Base-by-base conservation (phyloP, 1,139 yeast species). In the Suhomyces bribrorum region DNA sequence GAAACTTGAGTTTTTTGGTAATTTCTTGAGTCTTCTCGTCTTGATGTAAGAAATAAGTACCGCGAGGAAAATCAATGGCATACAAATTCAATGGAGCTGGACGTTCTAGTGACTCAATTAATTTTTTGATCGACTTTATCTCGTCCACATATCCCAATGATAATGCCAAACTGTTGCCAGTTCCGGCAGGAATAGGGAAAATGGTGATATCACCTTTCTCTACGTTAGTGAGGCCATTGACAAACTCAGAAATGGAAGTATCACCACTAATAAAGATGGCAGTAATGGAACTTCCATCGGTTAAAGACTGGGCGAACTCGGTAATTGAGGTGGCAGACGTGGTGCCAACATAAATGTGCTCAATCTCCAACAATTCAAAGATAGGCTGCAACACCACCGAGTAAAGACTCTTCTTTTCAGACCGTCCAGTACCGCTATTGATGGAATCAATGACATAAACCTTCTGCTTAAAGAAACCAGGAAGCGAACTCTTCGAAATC, bases 261-360 rank as follows among this genome's bases (percentile, higher is more conserved):
- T 89, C 97, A 1, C 97, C 97, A 34, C 95, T 85, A 15, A 89
- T 61, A 29, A 89, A 64, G 1, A 87, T 57, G 3, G 86, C 66
- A 0, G 85, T 75, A 4, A 41, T 31, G 0, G 30, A n/a, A 5
- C 25, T 20, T 9, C 28, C 17, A 4, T n/a, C 29, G 5, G 16
- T 8, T 15, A 74, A 48, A 1, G 49, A 18, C 7, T 38, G 31
- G 0, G 78, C 79, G 45, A 66, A 59, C 12, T 65, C 56, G 1
- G 45, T 37, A 5, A 78, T 65, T 2, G 73, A 53, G 7, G 54
- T 44, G 2, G 56, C 46, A 6, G 67, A 50, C 0, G 54, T 50
- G 0, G 87, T 79, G 26, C 54, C 49, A 16, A 73, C 25, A 43
- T 78, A 75, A 0, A 46, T 45, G 48, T 77, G 72, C 0, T 46